These are phyloP conservation scores for Penicillium dipodomyicola DNA, from an alignment of 495 filamentous ascomycete species.

Conservation along the genomic window DNA sequence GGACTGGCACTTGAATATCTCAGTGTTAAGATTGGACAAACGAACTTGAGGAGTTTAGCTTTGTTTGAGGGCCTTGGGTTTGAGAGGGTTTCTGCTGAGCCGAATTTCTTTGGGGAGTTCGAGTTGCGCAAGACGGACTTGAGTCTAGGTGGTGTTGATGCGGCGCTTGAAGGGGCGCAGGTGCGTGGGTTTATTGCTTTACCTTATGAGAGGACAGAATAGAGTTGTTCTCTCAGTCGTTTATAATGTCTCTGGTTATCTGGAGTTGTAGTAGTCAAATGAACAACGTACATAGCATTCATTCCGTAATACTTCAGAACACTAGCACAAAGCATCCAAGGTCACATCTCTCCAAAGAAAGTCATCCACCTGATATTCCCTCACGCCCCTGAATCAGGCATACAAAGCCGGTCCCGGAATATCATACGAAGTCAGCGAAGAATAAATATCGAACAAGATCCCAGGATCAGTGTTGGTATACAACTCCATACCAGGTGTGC, in stretches of 20 bases:
- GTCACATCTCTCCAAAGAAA: neutral
- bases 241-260: neutral
- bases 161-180: conserved; percentile 28
- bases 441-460: conserved; percentile 61
- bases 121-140: conserved; percentile 50
- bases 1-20: conserved; percentile 37
- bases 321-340: neutral
- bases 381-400: neutral
- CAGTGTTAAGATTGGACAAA: conserved; percentile 59
- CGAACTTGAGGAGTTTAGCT: conserved; percentile 54
- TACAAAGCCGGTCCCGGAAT: conserved; percentile 53
- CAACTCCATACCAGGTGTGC: conserved; percentile 54
- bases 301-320: neutral
- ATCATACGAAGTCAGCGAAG: conserved; percentile 40
- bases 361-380: neutral
- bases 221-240: neutral
- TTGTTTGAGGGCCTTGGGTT: conserved; percentile 63
- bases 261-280: neutral
- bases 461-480: conserved; percentile 59
- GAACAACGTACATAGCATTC: neutral
- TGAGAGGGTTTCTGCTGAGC: conserved; percentile 40
- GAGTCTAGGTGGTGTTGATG: conserved; percentile 22
- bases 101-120: conserved; percentile 68
- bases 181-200: conserved; percentile 43
- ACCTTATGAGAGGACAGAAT: conserved; percentile 33